These are phyloP conservation scores for Xylaria sp. DNA, from an alignment of 2,329 filamentous ascomycete genomes.

Conservation along the genomic window DNA sequence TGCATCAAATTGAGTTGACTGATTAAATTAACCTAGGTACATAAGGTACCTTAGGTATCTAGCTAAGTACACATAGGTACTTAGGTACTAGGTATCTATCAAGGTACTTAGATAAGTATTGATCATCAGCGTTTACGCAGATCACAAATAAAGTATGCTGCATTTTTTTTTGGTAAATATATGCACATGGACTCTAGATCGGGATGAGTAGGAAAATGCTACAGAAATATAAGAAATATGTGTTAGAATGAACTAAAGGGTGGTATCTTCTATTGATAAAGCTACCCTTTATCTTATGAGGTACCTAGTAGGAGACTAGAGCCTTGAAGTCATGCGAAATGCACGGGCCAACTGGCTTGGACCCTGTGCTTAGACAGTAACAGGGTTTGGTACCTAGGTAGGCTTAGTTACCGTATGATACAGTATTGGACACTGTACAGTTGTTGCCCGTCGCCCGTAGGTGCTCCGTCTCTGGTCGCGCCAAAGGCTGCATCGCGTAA, in stretches of 20 bases:
- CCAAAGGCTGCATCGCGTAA: conserved; percentile 36
- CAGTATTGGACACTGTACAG: not conserved
- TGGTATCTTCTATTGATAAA: not conserved
- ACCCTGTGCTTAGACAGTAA: not conserved
- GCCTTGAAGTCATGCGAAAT: too few relatives aligned
- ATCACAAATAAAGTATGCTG: too few relatives aligned
- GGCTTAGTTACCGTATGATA: not conserved
- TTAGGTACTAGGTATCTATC: not conserved
- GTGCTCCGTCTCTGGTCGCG: conserved; percentile 31
- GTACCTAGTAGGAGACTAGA: too few relatives aligned
- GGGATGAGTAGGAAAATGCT: too few relatives aligned
- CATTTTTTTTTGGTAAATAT: too few relatives aligned
- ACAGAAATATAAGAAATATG: not conserved
- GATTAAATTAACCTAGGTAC: too few relatives aligned
- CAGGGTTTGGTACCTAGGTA: not conserved
- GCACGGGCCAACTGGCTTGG: not conserved
- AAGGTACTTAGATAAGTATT: too few relatives aligned
- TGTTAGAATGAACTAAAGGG: not conserved
- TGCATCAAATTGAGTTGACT: too few relatives aligned
- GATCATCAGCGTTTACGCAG: too few relatives aligned
- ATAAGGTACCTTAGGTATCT: not conserved
- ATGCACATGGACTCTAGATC: too few relatives aligned
- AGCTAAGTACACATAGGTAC: too few relatives aligned
- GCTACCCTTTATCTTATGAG: not conserved
- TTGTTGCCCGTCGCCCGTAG: not conserved